A percentile compares a stretch with the other conserved stretches of the same genome.
Evolutionary conservation across 2,329 filamentous ascomycete genomes (phyloP).

Genomic region (Fusarium chuoi): DNA sequence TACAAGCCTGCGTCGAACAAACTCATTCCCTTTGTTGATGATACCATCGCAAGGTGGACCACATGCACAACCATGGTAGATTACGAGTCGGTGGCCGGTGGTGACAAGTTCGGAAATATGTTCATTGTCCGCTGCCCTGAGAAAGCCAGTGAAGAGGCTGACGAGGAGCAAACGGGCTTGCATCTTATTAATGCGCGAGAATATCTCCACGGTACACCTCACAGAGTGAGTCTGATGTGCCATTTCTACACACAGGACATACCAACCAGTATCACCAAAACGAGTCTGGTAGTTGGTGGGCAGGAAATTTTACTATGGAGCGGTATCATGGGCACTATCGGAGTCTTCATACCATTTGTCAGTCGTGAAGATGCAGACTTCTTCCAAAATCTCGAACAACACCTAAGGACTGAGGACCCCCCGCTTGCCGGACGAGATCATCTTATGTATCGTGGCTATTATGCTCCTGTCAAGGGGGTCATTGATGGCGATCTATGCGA

Average conservation of each 20-base stretch:
- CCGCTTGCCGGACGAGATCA: constrained; percentile 93
- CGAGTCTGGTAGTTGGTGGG: constrained; percentile 88
- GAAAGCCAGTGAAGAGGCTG: constrained; percentile 87
- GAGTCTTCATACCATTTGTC: constrained; percentile 90
- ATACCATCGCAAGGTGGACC: constrained; percentile 89
- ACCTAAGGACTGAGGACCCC: constrained; percentile 85
- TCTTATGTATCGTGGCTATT: constrained; percentile 94
- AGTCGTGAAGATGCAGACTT: constrained; percentile 96
- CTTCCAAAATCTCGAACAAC: constrained; percentile 92
- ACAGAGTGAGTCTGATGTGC: constrained; percentile 84
- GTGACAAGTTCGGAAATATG: constrained; percentile 97
- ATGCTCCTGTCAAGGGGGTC: constrained; percentile 93
- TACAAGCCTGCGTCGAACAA: constrained; percentile 94
- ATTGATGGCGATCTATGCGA: constrained; percentile 98
- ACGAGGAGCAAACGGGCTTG: constrained; percentile 89
- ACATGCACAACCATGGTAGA: constrained; percentile 94
- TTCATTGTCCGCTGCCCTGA: constrained; percentile 90
- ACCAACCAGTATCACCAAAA: constrained; percentile 89
- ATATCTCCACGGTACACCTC: constrained; percentile 90
- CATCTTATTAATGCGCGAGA: constrained; percentile 90
- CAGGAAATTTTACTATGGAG: constrained; percentile 93
- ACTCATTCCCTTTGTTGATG: constrained; percentile 92
- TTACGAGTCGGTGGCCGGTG: constrained; percentile 93
- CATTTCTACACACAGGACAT: constrained; percentile 95
- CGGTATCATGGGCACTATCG: constrained; percentile 93